Base-by-base conservation (phyloP, 2,329 filamentous ascomycete genomes). In the Hymenoscyphus albidus region DNA sequence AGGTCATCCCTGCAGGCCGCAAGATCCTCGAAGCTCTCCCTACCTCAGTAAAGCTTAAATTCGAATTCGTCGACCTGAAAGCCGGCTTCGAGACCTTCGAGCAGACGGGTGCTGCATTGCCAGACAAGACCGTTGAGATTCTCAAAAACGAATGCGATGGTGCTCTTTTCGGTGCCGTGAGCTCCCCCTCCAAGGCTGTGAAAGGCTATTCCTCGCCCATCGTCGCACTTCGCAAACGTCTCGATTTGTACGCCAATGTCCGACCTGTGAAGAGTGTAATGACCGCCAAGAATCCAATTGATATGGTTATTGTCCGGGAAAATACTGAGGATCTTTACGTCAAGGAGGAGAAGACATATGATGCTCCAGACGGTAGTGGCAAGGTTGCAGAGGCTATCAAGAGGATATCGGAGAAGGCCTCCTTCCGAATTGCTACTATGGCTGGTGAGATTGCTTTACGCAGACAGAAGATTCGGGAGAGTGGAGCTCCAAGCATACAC, bases 301-400 rank as follows among this genome's bases (percentile, higher is more conserved):
- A 99, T 80, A 89, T 99, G 78, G 95, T 99, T 74, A 99, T 98
- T 74, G 95, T 98, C 63, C 91, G 95, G 70, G 95, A 99, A 80
- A 99, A 99, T 83, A 99, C 95, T 39, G 95, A 99, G 81, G 95
- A 99, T 77, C 85, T 99, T 51, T 78, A 78, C 66, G 94, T 99
- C 73, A 98, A 98, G 61, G 91, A 98, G 78, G 95, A 99, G 82
- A 89, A 83, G 77, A 97, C 93, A 27, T 89, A 86, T 76, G 86
- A 91, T 62, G 87, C 85, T 39, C 82, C 88, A 42, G 85, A 91
- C 66, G 83, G 82, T 63, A 78, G 81, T 62, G 88, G 89, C 78
- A 93, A 92, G 81, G 90, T 98, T 64, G 94, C 95, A 69, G 94
- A 98, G 81, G 95, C 95, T 58, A 94, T 98, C 81, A 99, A 99